A percentile compares a stretch with the other conserved stretches of the same genome.
Conservation (phyloP, 1,139 yeast species). For the Candida dubliniensis region DNA sequence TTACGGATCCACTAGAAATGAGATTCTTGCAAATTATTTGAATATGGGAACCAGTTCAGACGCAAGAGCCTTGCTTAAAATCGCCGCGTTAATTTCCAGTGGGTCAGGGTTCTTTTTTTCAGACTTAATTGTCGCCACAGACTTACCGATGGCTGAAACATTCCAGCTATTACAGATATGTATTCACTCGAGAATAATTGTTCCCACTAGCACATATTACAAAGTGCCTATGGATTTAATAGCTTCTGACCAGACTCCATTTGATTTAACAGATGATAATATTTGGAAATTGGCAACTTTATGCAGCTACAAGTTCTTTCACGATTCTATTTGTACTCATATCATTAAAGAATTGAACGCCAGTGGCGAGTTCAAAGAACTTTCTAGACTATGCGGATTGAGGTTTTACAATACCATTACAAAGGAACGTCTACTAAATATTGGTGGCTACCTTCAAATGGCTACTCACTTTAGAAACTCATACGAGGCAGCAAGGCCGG, state of each 20-base stretch:
- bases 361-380: constrained; percentile 27
- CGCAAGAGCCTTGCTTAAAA: constrained; percentile 30
- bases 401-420: constrained; percentile 31
- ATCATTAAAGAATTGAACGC: constrained; percentile 27
- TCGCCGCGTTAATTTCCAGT: constrained; percentile 46
- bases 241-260: constrained; percentile 33
- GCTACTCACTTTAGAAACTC: constrained; percentile 37
- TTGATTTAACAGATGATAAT: constrained; percentile 36
- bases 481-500: constrained; percentile 23
- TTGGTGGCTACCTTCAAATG: constrained; percentile 31
- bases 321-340: constrained; percentile 32
- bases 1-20: constrained; percentile 6
- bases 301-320: constrained; percentile 36
- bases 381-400: constrained; percentile 46
- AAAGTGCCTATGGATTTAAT: constrained; percentile 48
- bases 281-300: constrained; percentile 38
- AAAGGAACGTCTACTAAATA: constrained; percentile 19
- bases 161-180: constrained; percentile 34
- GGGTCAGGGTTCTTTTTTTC: constrained; percentile 44
- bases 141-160: constrained; percentile 26
- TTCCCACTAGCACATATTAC: constrained; percentile 45
- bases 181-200: constrained; percentile 32
- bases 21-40: constrained; percentile 16
- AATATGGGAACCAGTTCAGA: constrained; percentile 17
- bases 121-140: constrained; percentile 43